Percentiles rank a stretch among this genome's conserved stretches.
Conservation (phyloP, 768 basidiomycete genomes). For the Lentinula guzmanii region DNA sequence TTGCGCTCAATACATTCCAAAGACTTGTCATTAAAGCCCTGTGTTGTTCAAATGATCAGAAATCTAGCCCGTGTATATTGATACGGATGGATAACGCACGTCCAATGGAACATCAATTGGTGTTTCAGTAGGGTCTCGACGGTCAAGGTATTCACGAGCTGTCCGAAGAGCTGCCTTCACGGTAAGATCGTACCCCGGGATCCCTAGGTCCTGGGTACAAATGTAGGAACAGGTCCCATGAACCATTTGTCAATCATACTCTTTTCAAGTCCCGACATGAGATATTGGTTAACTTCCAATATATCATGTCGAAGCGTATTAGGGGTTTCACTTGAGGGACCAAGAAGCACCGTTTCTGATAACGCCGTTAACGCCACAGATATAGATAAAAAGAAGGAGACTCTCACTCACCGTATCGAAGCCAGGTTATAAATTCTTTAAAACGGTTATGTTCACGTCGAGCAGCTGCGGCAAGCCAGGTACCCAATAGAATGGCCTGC, state of each 20-base stretch:
- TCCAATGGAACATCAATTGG: background rate
- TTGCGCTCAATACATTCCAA: constrained; percentile 60
- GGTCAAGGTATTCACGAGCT: constrained; percentile 40
- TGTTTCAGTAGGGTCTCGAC: constrained; percentile 24
- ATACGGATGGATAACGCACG: background rate
- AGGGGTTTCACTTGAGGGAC: constrained; percentile 45
- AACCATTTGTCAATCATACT: constrained; percentile 82
- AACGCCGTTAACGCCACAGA: constrained; percentile 4
- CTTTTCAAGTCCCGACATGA: constrained; percentile 60
- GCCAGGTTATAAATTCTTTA: constrained; percentile 74
- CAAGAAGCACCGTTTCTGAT: constrained; percentile 44
- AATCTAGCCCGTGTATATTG: background rate
- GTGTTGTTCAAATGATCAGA: constrained; percentile 11
- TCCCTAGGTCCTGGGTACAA: constrained; percentile 43
- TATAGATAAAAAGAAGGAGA: background rate
- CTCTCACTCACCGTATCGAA: constrained; percentile 56
- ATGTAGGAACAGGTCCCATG: constrained; percentile 51
- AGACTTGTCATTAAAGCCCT: constrained; percentile 45
- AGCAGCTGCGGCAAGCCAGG: constrained; percentile 63
- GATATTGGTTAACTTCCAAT: constrained; percentile 76
- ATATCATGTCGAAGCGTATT: constrained; percentile 59
- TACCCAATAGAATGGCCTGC: constrained; percentile 55
- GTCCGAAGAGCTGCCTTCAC: constrained; percentile 37
- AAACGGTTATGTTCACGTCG: constrained; percentile 68
- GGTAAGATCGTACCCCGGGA: constrained; percentile 28